Evolutionary conservation across 129 eudicot genomes (phyloP), one percentile per base, ranked within the genome.

Genomic region (Smallanthus sonchifolius): DNA sequence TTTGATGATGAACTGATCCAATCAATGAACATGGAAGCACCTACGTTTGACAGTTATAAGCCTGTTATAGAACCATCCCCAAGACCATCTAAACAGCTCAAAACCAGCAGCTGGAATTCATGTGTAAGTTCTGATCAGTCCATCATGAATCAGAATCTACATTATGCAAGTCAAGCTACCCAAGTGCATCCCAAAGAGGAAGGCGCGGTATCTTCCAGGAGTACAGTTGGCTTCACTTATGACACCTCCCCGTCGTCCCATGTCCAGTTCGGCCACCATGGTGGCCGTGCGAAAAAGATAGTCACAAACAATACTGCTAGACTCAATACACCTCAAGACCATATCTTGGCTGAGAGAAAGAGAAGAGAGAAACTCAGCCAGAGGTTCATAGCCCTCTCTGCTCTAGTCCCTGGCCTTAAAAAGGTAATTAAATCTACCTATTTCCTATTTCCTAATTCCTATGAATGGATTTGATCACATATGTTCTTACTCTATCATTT

Each of bases 331-430:
- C 77, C 81, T 75, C 81, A 75, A 67, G 86, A 83, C 42, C 90
- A 86, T 39, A 80, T 86, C 8, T 55, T 83, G 36, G 85, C 90
- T 9, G 90, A 86, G 69, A 80, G 90, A 80, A 83, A 86, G 56
- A 67, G 89, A 57, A 76, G 89, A 67, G 82, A 85, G 36, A 83
- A 75, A 70, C 91, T 86, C 40, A 78, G 80, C 37, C 79, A 86
- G 48, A 75, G 84, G 47, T 80, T 86, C 71, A 81, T 83, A 24
- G 88, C 91, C 19, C 87, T 86, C 30, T 86, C 88, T 17, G 84
- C 88, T 43, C 64, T 87, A 28, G 69, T 87, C 65, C 91, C 91
- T 7, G 91, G 86, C 70, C 86, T 91, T 28, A 91, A 88, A 79
- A 91, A 86, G 97, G 95, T 88, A 78, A 43, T 14, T 0, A 7